Evolutionary conservation across 148 eudicot species (phyloP).

Genomic region (Vaccinium vitisidaea): DNA sequence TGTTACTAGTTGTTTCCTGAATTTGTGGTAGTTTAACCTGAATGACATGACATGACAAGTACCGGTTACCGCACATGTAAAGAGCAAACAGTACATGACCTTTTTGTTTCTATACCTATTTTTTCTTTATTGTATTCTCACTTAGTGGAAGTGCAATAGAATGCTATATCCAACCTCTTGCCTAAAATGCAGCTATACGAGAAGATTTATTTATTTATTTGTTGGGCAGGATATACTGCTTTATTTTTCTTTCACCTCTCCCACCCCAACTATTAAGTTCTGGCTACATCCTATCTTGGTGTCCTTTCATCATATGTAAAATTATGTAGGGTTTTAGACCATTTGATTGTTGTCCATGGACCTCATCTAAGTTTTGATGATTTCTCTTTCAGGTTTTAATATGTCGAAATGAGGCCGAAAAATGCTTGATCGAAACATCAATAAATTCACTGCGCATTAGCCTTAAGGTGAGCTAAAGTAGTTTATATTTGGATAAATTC

Average conservation of each 20-base stretch:
- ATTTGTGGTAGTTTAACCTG: background rate
- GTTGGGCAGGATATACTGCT: background rate
- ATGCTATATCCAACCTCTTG: background rate
- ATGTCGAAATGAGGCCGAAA: conserved; percentile 95
- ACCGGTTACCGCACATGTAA: too few relatives aligned
- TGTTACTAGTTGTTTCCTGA: background rate
- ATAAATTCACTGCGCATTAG: conserved; percentile 90
- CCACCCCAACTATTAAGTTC: background rate
- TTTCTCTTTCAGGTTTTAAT: conserved; percentile 64
- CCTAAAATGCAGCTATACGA: background rate
- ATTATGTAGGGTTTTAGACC: background rate
- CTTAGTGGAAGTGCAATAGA: background rate
- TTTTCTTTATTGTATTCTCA: background rate
- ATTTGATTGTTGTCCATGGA: conserved; percentile 2
- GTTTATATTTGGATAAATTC: background rate
- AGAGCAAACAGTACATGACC: background rate
- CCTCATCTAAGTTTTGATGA: conserved; percentile 6
- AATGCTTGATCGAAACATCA: conserved; percentile 95
- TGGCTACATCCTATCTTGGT: background rate
- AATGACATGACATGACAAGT: background rate
- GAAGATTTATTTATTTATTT: background rate
- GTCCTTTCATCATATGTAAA: background rate
- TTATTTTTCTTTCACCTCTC: background rate
- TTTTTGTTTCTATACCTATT: background rate
- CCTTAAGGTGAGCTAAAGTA: conserved; percentile 67